phyloP scores from a whole-genome alignment of 2,329 filamentous ascomycete genomes.

The Ophiostoma tasmaniense region DNA sequence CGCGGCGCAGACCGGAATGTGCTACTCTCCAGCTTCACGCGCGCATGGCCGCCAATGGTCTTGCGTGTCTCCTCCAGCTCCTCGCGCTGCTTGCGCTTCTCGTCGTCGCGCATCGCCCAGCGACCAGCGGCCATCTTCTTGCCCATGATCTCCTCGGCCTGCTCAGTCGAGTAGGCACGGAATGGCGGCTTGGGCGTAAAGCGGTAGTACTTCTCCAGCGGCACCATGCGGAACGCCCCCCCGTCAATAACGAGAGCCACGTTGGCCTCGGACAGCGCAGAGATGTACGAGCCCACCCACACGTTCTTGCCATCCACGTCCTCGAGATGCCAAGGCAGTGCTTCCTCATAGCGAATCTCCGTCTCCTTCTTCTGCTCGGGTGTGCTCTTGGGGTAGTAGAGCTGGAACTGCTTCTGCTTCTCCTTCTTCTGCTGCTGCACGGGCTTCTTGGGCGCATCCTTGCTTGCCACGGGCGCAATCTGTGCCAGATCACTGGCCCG shows the following conservation, averaged over 20 bases:
- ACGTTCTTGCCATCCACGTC: slow-evolving; percentile 93
- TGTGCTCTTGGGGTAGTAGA: slow-evolving; percentile 68
- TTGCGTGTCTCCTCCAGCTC: slow-evolving; percentile 53
- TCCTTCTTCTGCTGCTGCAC: slow-evolving; percentile 34
- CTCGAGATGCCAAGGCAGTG: slow-evolving; percentile 91
- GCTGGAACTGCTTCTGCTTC: slow-evolving; percentile 69
- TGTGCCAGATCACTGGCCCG: slow-evolving; percentile 81
- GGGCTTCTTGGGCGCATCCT: slow-evolving; percentile 38
- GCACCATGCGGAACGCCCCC: slow-evolving; percentile 71
- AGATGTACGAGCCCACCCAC: slow-evolving; percentile 87
- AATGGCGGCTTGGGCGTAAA: slow-evolving; percentile 76
- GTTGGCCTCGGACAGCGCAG: slow-evolving; percentile 75
- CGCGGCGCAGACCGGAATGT: slow-evolving; percentile 54
- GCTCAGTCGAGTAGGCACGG: slow-evolving; percentile 67
- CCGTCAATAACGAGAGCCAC: slow-evolving; percentile 68
- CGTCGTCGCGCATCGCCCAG: slow-evolving; percentile 67
- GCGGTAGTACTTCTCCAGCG: slow-evolving; percentile 91
- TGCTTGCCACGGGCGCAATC: slow-evolving; percentile 76
- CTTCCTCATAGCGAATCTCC: slow-evolving; percentile 81
- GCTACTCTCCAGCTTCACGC: slow-evolving; percentile 60
- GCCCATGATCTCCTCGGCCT: slow-evolving; percentile 75
- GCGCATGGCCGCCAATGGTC: slow-evolving; percentile 44
- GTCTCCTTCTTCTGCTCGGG: slow-evolving; percentile 72
- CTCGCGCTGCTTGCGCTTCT: slow-evolving; percentile 48
- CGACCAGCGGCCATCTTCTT: slow-evolving; percentile 67